These are phyloP conservation scores for Cucurbita moschata DNA, from an alignment of 306 rosid genomes.

Conservation along the genomic window DNA sequence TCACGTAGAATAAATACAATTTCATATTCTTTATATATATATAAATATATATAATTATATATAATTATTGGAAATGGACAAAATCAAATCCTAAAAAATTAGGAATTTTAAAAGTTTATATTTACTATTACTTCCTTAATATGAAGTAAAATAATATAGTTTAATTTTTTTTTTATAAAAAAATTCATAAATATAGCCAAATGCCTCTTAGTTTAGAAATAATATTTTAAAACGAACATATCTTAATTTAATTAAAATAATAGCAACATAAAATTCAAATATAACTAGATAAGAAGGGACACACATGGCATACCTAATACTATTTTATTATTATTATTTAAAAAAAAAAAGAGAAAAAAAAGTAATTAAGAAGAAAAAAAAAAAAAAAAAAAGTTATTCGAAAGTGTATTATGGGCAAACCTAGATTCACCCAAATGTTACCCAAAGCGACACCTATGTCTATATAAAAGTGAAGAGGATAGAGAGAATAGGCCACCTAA, in stretches of 20 bases:
- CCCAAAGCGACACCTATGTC: not conserved
- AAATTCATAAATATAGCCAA: too few species aligned
- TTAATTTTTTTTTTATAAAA: too few species aligned
- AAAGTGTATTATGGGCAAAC: not conserved
- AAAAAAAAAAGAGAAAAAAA: too few species aligned
- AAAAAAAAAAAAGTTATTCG: not conserved
- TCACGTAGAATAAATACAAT: not conserved
- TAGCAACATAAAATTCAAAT: not conserved
- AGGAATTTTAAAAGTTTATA: too few species aligned
- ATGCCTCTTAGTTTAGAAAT: too few species aligned
- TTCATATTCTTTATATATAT: not conserved
- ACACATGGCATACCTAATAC: not conserved
- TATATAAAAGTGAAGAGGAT: not conserved
- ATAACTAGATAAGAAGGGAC: not conserved
- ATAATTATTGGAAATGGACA: too few species aligned
- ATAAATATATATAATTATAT: too few species aligned
- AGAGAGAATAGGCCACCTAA: not conserved
- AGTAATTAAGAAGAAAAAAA: not conserved
- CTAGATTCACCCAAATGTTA: constrained; percentile 1
- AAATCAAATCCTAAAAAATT: too few species aligned
- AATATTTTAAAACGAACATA: too few species aligned
- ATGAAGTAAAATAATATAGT: too few species aligned
- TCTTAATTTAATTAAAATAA: not conserved
- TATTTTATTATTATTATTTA: too few species aligned
- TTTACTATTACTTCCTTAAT: too few species aligned